These are phyloP conservation scores for Echinochloa phyllopogon DNA, from an alignment of 176 grass and related monocot genomes.

Conservation along the genomic window DNA sequence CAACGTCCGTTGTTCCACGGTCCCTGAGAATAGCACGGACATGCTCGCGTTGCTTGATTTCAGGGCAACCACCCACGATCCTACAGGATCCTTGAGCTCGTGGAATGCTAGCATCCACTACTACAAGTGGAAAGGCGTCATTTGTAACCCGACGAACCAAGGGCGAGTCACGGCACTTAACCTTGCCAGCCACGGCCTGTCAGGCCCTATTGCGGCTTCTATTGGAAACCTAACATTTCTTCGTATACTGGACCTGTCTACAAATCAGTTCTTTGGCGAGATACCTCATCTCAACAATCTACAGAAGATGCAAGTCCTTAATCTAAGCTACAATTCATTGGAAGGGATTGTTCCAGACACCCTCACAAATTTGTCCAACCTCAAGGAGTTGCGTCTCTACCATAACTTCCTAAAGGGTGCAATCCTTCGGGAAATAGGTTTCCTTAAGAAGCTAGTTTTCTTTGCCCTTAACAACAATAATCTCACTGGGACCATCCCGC, in stretches of 20 bases:
- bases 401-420: background rate
- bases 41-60: background rate
- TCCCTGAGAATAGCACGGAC: background rate
- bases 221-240: constrained; percentile 21
- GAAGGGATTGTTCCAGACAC: background rate
- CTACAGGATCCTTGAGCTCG: background rate
- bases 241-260: background rate
- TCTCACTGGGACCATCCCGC: constrained; percentile 31
- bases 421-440: background rate
- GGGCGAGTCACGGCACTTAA: background rate
- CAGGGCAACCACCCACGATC: background rate
- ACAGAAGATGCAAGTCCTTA: background rate
- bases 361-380: constrained; percentile 15
- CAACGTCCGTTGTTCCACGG: no score
- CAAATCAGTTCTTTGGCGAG: background rate
- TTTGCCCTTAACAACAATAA: background rate
- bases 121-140: background rate
- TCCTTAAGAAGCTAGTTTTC: background rate
- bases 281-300: constrained; percentile 10
- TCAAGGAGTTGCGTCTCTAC: background rate
- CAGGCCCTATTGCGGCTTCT: background rate
- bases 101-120: background rate
- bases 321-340: background rate
- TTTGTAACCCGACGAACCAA: background rate
- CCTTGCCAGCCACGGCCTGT: background rate